These are phyloP conservation scores for Cyanidioschyzon merolae DNA, from an alignment of 23 red algal species.

Conservation along the genomic window DNA sequence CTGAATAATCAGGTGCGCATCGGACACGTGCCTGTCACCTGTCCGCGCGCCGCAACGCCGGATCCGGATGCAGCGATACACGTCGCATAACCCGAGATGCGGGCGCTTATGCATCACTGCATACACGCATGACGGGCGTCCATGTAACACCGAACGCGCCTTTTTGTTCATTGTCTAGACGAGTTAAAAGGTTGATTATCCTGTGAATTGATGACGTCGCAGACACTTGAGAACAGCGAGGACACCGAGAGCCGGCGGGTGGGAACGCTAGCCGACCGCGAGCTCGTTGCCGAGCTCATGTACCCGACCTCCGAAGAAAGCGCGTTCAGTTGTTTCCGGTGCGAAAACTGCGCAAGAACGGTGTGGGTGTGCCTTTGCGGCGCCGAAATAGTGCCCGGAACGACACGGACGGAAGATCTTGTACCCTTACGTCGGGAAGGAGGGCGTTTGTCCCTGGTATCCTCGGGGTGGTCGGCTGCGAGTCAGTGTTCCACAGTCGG, in stretches of 20 bases:
- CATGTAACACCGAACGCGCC: too few relatives aligned
- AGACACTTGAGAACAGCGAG: too few relatives aligned
- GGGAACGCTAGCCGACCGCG: neutral
- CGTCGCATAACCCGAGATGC: too few relatives aligned
- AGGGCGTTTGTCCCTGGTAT: neutral
- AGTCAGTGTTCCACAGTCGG: neutral
- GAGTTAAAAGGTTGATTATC: too few relatives aligned
- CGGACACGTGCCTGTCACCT: too few relatives aligned
- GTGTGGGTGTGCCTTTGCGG: neutral
- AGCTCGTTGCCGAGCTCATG: neutral
- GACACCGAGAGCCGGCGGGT: neutral
- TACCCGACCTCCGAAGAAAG: neutral
- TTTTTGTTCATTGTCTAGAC: too few relatives aligned
- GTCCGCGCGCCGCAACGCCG: too few relatives aligned
- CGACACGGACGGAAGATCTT: neutral
- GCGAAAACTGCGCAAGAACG: neutral
- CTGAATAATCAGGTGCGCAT: too few relatives aligned
- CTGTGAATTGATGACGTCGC: too few relatives aligned
- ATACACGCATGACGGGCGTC: too few relatives aligned
- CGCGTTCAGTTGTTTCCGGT: neutral
- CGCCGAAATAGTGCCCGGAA: neutral
- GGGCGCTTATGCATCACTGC: too few relatives aligned
- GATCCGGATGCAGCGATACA: too few relatives aligned
- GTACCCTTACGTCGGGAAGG: neutral
- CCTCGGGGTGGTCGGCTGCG: neutral